Percentiles rank a stretch among this genome's conserved stretches.
phyloP scores from a whole-genome alignment of 2,329 filamentous ascomycete genomes.

The Botrytis tulipae region DNA sequence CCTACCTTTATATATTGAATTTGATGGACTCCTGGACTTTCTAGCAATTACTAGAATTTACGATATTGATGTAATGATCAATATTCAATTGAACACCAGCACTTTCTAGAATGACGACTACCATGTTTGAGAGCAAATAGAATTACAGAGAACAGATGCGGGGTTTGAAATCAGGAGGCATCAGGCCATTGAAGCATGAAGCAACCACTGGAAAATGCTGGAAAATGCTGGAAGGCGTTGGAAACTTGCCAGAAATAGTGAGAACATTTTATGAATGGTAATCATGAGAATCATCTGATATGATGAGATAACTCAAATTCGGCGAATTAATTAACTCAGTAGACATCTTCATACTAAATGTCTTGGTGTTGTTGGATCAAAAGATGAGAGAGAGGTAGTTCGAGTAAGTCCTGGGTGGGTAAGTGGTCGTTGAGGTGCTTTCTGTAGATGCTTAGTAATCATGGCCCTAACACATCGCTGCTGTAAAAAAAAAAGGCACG shows the following conservation, averaged over 20 bases:
- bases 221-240: constrained; percentile 1
- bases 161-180: constrained; percentile 1
- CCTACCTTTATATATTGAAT: constrained; percentile 20
- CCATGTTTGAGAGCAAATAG: constrained; percentile 7
- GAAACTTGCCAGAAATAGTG: constrained; percentile 12
- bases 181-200: constrained; percentile 12
- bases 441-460: background rate
- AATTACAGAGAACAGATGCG: constrained; percentile 9
- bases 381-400: background rate
- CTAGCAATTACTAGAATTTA: constrained; percentile 19
- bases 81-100: background rate
- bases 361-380: background rate
- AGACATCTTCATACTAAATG: background rate
- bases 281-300: background rate
- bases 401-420: background rate
- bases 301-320: background rate
- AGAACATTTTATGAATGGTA: background rate
- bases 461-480: background rate
- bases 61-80: background rate
- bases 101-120: background rate
- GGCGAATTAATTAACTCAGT: background rate
- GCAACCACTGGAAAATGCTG: constrained; percentile 1
- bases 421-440: background rate
- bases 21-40: background rate
- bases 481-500: too few relatives aligned